phyloP scores from a whole-genome alignment of 1,284 basidiomycete genomes.

The Athelia sp. region DNA sequence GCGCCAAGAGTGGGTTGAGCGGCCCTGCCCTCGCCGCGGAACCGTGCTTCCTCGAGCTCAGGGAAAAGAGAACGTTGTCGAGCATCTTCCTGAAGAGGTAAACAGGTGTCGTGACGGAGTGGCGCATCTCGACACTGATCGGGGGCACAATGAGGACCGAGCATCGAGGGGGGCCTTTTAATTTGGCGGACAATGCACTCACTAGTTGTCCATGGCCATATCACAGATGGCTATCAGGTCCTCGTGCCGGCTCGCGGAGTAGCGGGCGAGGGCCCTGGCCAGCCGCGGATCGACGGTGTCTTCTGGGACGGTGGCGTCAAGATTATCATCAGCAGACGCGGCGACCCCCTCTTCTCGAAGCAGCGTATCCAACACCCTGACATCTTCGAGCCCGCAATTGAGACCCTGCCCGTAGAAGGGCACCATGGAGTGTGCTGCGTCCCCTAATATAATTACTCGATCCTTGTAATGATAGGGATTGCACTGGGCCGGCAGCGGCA shows the following conservation, averaged over 20 bases:
- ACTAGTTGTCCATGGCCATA: constrained; percentile 96
- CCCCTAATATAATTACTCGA: constrained; percentile 85
- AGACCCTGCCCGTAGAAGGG: constrained; percentile 98
- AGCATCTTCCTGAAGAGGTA: constrained; percentile 82
- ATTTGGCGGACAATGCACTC: constrained; percentile 52
- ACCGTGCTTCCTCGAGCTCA: constrained; percentile 45
- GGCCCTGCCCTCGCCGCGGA: constrained; percentile 37
- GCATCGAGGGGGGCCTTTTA: constrained; percentile 12
- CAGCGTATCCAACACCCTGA: constrained; percentile 79
- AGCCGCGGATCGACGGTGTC: constrained; percentile 51
- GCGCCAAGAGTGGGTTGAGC: constrained; percentile 23
- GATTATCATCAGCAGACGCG: constrained; percentile 39
- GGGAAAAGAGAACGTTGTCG: constrained; percentile 70
- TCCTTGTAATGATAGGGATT: constrained; percentile 89
- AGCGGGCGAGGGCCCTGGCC: constrained; percentile 64
- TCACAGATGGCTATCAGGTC: constrained; percentile 90
- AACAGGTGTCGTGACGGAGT: constrained; percentile 78
- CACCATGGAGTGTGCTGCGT: constrained; percentile 96
- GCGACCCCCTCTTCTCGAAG: constrained; percentile 68
- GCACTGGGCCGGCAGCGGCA: constrained; percentile 41
- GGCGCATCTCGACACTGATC: constrained; percentile 87
- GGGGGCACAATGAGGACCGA: constrained; percentile 6
- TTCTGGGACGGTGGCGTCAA: constrained; percentile 44
- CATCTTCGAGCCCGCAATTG: constrained; percentile 97
- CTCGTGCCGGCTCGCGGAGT: constrained; percentile 77